These are phyloP conservation scores for Tetrapisispora fleetii DNA, from an alignment of 805 yeast species.

Conservation along the genomic window DNA sequence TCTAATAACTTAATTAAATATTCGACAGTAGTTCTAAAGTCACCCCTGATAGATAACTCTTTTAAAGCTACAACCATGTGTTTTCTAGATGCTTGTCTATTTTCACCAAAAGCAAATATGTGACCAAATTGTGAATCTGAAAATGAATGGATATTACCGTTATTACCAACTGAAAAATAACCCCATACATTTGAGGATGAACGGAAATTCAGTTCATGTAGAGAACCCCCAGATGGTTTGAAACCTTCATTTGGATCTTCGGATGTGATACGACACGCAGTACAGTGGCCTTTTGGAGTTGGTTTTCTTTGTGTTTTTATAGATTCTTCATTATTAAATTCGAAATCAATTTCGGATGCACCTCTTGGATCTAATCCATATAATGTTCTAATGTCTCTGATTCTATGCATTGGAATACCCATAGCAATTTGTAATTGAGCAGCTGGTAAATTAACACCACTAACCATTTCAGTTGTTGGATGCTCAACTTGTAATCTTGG, in stretches of 20 bases:
- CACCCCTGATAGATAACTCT: constrained; percentile 95
- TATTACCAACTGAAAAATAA: constrained; percentile 92
- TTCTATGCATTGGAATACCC: constrained; percentile 97
- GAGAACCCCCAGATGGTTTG: constrained; percentile 95
- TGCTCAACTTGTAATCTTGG: constrained; percentile 99
- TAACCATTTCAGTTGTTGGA: constrained; percentile 99
- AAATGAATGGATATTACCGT: constrained; percentile 94
- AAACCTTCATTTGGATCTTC: constrained; percentile 99
- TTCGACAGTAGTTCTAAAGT: constrained; percentile 96
- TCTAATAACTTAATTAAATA: constrained; percentile 89
- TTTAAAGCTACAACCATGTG: constrained; percentile 98
- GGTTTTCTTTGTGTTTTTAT: constrained; percentile 82
- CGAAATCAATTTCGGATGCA: constrained; percentile 81
- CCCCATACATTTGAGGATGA: constrained; percentile 99
- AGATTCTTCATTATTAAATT: constrained; percentile 64
- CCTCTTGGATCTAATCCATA: constrained; percentile 97
- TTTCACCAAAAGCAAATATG: constrained; percentile 97
- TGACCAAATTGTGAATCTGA: constrained; percentile 99
- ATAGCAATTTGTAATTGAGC: constrained; percentile 98
- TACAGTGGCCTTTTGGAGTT: constrained; percentile 94
- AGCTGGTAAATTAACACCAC: constrained; percentile 96
- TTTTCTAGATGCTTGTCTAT: constrained; percentile 93
- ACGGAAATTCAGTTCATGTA: constrained; percentile 93
- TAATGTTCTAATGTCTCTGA: constrained; percentile 81
- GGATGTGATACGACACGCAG: constrained; percentile 97